A percentile compares a stretch with the other conserved stretches of the same genome.
Evolutionary conservation across 2,329 filamentous ascomycete species (phyloP).

Genomic region (Cytospora chrysosperma): DNA sequence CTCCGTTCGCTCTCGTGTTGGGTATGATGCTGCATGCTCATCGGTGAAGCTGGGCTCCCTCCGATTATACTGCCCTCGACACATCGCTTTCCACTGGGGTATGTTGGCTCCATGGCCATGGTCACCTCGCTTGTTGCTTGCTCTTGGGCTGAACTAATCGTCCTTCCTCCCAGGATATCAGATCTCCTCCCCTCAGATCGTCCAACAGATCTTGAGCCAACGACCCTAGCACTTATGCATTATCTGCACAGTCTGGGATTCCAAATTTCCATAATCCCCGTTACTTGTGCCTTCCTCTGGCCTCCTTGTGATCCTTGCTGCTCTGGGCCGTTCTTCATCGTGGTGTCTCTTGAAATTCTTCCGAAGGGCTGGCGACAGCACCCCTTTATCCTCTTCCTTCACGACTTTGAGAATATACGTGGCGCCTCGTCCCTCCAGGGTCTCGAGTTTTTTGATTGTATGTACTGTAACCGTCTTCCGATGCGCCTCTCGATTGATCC

Average conservation of each 20-base stretch:
- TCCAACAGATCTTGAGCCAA: conserved; percentile 33
- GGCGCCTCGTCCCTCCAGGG: not conserved
- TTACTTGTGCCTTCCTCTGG: conserved; percentile 25
- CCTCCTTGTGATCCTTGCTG: conserved; percentile 20
- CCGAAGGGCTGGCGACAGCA: not conserved
- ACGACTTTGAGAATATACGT: not conserved
- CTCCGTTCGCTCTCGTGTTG: conserved; percentile 27
- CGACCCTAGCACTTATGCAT: conserved; percentile 33
- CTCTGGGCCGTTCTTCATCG: not conserved
- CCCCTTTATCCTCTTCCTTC: not conserved
- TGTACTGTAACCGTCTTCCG: not conserved
- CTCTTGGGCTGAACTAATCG: conserved; percentile 27
- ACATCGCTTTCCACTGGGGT: conserved; percentile 24
- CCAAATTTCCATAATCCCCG: conserved; percentile 21
- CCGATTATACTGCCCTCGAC: conserved; percentile 25
- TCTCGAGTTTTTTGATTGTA: not conserved
- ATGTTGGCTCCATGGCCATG: conserved; percentile 20
- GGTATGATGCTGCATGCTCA: conserved; percentile 5
- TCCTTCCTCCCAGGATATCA: conserved; percentile 25
- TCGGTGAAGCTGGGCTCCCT: conserved; percentile 28
- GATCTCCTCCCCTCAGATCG: conserved; percentile 27
- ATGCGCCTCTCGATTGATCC: conserved; percentile 12
- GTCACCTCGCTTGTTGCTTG: conserved; percentile 26
- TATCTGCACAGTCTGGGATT: conserved; percentile 32
- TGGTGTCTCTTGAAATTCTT: conserved; percentile 4